Conservation (phyloP, 768 basidiomycete genomes). For the Tylopilus sp. region DNA sequence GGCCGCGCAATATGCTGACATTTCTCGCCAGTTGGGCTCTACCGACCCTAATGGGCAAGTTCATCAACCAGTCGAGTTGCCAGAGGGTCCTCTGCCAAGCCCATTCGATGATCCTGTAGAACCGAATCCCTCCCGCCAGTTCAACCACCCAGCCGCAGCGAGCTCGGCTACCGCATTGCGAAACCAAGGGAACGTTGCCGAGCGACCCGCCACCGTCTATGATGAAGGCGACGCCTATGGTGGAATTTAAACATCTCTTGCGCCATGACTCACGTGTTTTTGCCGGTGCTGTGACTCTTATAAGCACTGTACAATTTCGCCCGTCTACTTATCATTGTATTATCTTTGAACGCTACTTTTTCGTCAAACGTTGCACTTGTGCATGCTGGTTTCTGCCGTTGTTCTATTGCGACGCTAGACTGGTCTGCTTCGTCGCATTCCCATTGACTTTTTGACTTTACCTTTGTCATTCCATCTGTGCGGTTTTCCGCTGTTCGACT, state of each 20-base stretch:
- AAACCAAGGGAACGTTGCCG: conserved; percentile 6
- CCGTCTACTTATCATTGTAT: conserved; percentile 24
- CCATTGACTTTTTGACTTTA: not conserved
- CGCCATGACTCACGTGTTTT: conserved; percentile 2
- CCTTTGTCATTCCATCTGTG: not conserved
- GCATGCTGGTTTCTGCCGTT: conserved; percentile 25
- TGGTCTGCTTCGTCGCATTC: conserved; percentile 24
- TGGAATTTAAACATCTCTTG: conserved; percentile 46
- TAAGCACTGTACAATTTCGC: conserved; percentile 18
- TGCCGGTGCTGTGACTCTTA: conserved; percentile 9
- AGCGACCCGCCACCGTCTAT: conserved; percentile 49
- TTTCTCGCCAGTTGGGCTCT: conserved; percentile 52
- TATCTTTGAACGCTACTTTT: conserved; percentile 12
- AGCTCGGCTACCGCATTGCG: conserved; percentile 10
- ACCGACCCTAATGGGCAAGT: conserved; percentile 21
- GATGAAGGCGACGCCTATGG: conserved; percentile 68
- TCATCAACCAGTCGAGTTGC: conserved; percentile 15
- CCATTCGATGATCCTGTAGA: conserved; percentile 26
- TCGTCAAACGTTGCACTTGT: conserved; percentile 1
- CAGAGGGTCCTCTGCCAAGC: conserved; percentile 24
- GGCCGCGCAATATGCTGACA: conserved; percentile 70
- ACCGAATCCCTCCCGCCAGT: conserved; percentile 17
- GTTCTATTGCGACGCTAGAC: conserved; percentile 22
- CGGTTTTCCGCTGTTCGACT: conserved; percentile 12
- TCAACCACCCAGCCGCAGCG: conserved; percentile 21